Conservation (phyloP, 1,284 basidiomycete genomes). For the Thecaphora thlaspeos region DNA sequence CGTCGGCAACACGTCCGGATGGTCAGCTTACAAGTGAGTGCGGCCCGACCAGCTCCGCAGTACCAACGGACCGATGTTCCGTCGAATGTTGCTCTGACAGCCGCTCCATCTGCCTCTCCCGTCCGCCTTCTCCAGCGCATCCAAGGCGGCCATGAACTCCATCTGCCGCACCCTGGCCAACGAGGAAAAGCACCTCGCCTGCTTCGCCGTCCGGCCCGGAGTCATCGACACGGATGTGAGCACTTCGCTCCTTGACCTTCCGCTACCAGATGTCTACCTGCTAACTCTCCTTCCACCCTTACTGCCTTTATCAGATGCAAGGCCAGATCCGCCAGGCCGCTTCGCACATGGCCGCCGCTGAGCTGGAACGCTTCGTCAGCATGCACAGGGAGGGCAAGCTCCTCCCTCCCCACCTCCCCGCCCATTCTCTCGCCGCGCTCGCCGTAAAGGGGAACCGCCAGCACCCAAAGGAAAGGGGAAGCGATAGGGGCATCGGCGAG, state of each 20-base stretch:
- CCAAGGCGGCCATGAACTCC: constrained; percentile 76
- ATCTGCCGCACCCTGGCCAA: constrained; percentile 73
- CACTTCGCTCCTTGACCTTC: constrained; percentile 6
- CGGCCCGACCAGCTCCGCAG: too few species aligned
- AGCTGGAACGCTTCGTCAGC: constrained; percentile 66
- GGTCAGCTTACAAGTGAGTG: constrained; percentile 70
- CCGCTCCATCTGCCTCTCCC: too few species aligned
- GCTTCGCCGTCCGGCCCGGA: constrained; percentile 77
- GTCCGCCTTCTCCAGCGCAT: constrained; percentile 17
- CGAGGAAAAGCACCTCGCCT: constrained; percentile 74
- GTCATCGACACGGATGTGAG: constrained; percentile 67
- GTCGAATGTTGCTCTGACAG: too few species aligned
- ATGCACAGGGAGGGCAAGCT: constrained; percentile 68
- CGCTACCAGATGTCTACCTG: background rate
- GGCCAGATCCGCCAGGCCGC: constrained; percentile 55
- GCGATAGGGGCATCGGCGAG: constrained; percentile 26
- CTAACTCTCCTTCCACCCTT: background rate
- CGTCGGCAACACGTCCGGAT: constrained; percentile 67
- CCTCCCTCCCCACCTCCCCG: constrained; percentile 62
- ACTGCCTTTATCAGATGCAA: constrained; percentile 59
- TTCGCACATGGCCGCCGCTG: constrained; percentile 62
- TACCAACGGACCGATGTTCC: too few species aligned
- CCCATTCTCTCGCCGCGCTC: constrained; percentile 68
- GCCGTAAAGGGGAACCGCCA: constrained; percentile 57
- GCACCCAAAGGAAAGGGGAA: constrained; percentile 60